These are phyloP conservation scores for Termitomyces heimii DNA, from an alignment of 768 basidiomycete genomes.

Conservation along the genomic window DNA sequence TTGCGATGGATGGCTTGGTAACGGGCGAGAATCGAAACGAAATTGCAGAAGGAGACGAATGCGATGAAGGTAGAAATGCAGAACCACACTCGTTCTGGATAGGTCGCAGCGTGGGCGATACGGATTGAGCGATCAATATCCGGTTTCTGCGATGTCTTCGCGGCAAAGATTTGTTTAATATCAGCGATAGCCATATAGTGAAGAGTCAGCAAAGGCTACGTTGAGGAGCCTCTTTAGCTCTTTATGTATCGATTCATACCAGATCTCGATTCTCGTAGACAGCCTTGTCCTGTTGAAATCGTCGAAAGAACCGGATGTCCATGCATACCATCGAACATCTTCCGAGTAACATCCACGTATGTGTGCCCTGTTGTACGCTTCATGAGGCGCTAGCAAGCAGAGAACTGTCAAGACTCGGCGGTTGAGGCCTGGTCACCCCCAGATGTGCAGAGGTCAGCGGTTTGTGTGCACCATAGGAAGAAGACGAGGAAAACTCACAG, in stretches of 20 bases:
- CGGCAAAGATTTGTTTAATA: neutral
- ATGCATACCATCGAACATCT: neutral
- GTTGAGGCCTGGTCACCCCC: neutral
- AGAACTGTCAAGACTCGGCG: neutral
- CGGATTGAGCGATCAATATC: slow-evolving; percentile 6
- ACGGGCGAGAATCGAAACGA: neutral
- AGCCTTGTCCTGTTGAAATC: neutral
- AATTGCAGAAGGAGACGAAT: slow-evolving; percentile 6
- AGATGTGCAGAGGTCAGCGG: neutral
- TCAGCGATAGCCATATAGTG: neutral
- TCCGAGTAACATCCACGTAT: neutral
- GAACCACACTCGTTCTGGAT: slow-evolving; percentile 15
- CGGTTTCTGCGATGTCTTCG: slow-evolving; percentile 2
- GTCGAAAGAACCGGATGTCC: neutral
- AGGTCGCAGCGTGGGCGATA: slow-evolving; percentile 1
- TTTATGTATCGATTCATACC: neutral
- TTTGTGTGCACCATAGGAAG: neutral
- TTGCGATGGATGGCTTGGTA: neutral
- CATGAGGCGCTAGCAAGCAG: neutral
- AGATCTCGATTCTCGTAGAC: neutral
- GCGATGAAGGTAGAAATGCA: slow-evolving; percentile 14
- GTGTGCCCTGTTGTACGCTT: neutral
- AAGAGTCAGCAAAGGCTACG: neutral
- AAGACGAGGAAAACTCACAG: neutral
- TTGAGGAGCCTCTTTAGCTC: neutral